Conservation (phyloP, 495 filamentous ascomycete species). For the Lepidopterella palustris region DNA sequence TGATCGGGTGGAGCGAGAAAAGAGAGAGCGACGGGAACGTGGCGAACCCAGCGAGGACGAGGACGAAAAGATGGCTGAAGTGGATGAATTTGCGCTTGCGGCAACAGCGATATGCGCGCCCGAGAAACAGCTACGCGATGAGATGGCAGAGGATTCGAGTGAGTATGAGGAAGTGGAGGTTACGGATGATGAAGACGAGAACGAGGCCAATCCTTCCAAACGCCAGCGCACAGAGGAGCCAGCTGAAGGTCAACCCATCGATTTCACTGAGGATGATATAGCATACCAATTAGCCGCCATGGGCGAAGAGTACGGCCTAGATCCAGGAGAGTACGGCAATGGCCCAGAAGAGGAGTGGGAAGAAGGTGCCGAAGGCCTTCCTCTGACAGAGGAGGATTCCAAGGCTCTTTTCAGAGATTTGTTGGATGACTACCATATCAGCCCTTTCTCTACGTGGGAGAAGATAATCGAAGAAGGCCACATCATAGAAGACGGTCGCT, state of each 20-base stretch:
- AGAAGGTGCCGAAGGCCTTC: slow-evolving; percentile 56
- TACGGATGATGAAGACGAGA: slow-evolving; percentile 48
- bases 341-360: slow-evolving; percentile 56
- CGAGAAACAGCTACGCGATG: slow-evolving; percentile 27
- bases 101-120: slow-evolving; percentile 27
- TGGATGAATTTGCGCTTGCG: slow-evolving; percentile 43
- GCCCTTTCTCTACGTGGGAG: slow-evolving; percentile 90
- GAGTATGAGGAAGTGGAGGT: slow-evolving; percentile 91
- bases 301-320: slow-evolving; percentile 66
- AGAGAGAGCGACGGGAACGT: slow-evolving; percentile 41
- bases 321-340: slow-evolving; percentile 65
- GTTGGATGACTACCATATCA: slow-evolving; percentile 72
- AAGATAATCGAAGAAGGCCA: slow-evolving; percentile 73
- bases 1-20: slow-evolving; percentile 50
- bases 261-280: slow-evolving; percentile 94
- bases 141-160: slow-evolving; percentile 41
- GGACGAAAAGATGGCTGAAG: slow-evolving; percentile 33
- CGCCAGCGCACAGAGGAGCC: slow-evolving; percentile 58
- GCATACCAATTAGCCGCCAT: slow-evolving; percentile 84
- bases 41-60: slow-evolving; percentile 29
- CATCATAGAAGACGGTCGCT: slow-evolving; percentile 78
- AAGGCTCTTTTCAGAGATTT: slow-evolving; percentile 71
- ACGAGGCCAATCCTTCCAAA: slow-evolving; percentile 52
- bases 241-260: slow-evolving; percentile 53
- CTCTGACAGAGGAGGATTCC: slow-evolving; percentile 37